Evolutionary conservation across 116 monocot genomes (phyloP).

Genomic region (Iris pallida): DNA sequence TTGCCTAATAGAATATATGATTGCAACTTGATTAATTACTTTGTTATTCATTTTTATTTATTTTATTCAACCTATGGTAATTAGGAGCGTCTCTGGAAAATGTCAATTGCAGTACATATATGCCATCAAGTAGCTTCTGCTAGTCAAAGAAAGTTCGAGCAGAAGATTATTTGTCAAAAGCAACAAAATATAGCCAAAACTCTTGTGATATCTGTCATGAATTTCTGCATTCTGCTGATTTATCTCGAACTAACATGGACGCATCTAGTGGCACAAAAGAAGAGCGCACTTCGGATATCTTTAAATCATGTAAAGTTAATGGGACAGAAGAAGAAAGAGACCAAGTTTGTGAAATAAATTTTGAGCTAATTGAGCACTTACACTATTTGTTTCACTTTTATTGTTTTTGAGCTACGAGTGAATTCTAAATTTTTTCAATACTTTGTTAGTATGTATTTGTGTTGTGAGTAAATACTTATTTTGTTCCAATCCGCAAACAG

Average conservation of each 20-base stretch:
- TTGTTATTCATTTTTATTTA: too few relatives aligned
- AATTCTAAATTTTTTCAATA: too few relatives aligned
- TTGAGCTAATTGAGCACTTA: slow-evolving; percentile 6
- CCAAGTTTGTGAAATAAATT: slow-evolving; percentile 29
- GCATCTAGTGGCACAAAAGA: slow-evolving; percentile 7
- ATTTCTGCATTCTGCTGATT: slow-evolving; percentile 68
- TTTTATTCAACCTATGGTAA: background rate
- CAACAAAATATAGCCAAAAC: slow-evolving; percentile 50
- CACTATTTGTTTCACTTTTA: too few relatives aligned
- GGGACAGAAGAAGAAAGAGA: slow-evolving; percentile 14
- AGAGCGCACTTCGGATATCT: slow-evolving; percentile 18
- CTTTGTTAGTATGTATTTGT: too few relatives aligned
- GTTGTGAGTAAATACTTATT: too few relatives aligned
- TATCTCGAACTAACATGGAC: slow-evolving; percentile 10
- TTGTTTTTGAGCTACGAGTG: too few relatives aligned
- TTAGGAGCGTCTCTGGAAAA: slow-evolving; percentile 93
- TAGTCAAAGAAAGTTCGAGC: slow-evolving; percentile 45
- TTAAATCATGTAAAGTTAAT: slow-evolving; percentile 11
- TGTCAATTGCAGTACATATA: slow-evolving; percentile 62
- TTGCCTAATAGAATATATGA: too few relatives aligned
- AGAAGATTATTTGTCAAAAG: slow-evolving; percentile 37
- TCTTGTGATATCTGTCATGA: slow-evolving; percentile 58
- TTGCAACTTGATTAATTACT: too few relatives aligned
- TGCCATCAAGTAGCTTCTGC: slow-evolving; percentile 37
- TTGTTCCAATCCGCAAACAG: too few relatives aligned